Evolutionary conservation across 495 filamentous ascomycete species (phyloP).

Genomic region (Hyaloscypha finlandica): DNA sequence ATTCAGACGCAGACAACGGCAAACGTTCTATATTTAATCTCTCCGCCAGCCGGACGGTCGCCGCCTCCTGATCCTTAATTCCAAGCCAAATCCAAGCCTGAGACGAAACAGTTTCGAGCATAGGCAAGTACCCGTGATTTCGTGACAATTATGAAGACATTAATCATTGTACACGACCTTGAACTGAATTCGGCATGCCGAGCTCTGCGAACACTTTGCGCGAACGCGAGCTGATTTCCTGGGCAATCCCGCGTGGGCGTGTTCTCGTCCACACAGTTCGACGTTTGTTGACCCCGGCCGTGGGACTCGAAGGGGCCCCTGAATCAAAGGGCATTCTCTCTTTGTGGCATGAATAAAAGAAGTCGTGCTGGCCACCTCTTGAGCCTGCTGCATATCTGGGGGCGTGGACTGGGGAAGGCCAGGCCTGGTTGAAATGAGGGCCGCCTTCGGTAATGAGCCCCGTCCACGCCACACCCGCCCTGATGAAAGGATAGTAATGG

Average conservation of each 20-base stretch:
- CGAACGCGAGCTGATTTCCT: background rate
- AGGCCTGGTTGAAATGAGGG: background rate
- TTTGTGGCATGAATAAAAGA: background rate
- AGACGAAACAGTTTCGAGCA: conserved; percentile 24
- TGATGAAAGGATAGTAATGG: background rate
- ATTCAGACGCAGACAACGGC: background rate
- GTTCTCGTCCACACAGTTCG: background rate
- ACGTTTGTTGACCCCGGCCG: background rate
- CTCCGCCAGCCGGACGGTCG: background rate
- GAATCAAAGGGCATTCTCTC: background rate
- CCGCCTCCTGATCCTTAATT: conserved; percentile 11
- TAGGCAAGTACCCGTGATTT: conserved; percentile 7
- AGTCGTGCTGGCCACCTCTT: background rate
- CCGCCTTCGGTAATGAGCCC: background rate
- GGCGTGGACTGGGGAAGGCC: background rate
- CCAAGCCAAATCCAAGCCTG: conserved; percentile 7
- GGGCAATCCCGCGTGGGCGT: background rate
- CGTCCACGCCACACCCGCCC: background rate
- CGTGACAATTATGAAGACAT: conserved; percentile 4
- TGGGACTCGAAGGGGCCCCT: background rate
- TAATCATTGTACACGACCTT: background rate
- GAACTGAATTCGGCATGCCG: background rate
- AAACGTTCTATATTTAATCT: conserved; percentile 15
- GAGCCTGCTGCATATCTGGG: background rate
- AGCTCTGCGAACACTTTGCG: background rate